phyloP scores from a whole-genome alignment of 2,329 filamentous ascomycete species.

The Alternaria sp. region DNA sequence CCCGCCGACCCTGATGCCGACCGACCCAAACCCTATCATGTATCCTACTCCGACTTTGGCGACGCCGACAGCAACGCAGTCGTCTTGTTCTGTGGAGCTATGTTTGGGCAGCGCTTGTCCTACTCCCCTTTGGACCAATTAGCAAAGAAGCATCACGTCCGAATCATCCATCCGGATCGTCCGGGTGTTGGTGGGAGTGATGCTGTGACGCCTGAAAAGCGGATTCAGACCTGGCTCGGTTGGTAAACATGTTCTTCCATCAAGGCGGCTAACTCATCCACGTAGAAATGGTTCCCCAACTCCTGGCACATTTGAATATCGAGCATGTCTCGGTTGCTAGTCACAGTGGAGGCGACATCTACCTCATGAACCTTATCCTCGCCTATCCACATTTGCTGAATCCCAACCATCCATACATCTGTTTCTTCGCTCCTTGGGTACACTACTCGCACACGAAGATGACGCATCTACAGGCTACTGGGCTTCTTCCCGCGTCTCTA shows the following conservation, averaged over 20 bases:
- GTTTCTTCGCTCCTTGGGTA: conserved; percentile 43
- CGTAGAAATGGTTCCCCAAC: conserved; percentile 37
- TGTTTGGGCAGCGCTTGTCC: conserved; percentile 33
- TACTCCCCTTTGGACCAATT: conserved; percentile 37
- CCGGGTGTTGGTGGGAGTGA: conserved; percentile 40
- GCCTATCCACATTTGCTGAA: conserved; percentile 35
- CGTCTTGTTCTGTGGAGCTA: conserved; percentile 37
- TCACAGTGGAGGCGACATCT: conserved; percentile 41
- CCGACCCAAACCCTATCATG: conserved; percentile 23
- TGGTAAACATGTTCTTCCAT: not conserved
- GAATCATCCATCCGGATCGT: conserved; percentile 40
- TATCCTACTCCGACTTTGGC: conserved; percentile 42
- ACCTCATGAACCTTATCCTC: conserved; percentile 37
- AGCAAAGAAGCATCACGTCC: conserved; percentile 31
- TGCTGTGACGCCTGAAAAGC: conserved; percentile 27
- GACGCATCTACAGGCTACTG: conserved; percentile 24
- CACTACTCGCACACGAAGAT: conserved; percentile 36
- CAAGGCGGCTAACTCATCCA: not conserved
- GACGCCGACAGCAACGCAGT: conserved; percentile 34
- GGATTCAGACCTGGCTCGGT: conserved; percentile 39
- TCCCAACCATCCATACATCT: conserved; percentile 32
- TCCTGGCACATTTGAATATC: conserved; percentile 37
- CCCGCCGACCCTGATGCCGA: conserved; percentile 28
- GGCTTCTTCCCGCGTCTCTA: conserved; percentile 32
- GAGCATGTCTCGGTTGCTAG: conserved; percentile 39